phyloP scores from a whole-genome alignment of 139 green algal species.

The Spirogloea muscicola region DNA sequence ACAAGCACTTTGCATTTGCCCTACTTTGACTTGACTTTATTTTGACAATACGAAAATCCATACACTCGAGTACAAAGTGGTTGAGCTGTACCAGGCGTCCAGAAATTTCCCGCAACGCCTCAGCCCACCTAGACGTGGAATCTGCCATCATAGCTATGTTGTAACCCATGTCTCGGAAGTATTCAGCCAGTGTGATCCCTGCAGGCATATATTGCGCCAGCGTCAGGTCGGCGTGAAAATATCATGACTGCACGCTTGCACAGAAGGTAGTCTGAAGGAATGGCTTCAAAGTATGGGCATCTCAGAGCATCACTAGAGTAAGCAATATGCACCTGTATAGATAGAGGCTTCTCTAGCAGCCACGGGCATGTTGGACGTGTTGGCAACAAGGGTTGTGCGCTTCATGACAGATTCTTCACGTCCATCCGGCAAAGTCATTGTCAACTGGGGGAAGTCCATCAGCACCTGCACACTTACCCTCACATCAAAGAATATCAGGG shows the following conservation, averaged over 20 bases:
- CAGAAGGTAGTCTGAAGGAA: too few relatives aligned
- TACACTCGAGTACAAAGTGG: too few relatives aligned
- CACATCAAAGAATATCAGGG: too few relatives aligned
- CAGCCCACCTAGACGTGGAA: slow-evolving; percentile 95
- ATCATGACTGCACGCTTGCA: too few relatives aligned
- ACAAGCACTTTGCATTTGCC: too few relatives aligned
- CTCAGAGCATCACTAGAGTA: too few relatives aligned
- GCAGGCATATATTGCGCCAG: too few relatives aligned
- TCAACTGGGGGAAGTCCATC: slow-evolving; percentile 94
- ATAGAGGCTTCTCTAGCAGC: slow-evolving; percentile 98
- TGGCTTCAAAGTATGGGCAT: too few relatives aligned
- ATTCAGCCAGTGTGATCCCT: slow-evolving; percentile 97
- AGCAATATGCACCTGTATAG: slow-evolving; percentile 86
- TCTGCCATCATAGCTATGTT: slow-evolving; percentile 98
- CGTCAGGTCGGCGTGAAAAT: too few relatives aligned
- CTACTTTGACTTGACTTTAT: too few relatives aligned
- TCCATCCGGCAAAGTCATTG: slow-evolving; percentile 94
- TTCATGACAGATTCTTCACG: slow-evolving; percentile 99
- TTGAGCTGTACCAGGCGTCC: slow-evolving; percentile 78
- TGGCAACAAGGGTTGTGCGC: slow-evolving; percentile 94
- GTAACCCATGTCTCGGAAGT: slow-evolving; percentile 98
- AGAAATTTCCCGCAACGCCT: slow-evolving; percentile 98
- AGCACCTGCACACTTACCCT: slow-evolving; percentile 61
- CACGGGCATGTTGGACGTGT: slow-evolving; percentile 99
- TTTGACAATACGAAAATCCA: too few relatives aligned